phyloP scores from a whole-genome alignment of 1,284 basidiomycete species.

The Meira nashicola region DNA sequence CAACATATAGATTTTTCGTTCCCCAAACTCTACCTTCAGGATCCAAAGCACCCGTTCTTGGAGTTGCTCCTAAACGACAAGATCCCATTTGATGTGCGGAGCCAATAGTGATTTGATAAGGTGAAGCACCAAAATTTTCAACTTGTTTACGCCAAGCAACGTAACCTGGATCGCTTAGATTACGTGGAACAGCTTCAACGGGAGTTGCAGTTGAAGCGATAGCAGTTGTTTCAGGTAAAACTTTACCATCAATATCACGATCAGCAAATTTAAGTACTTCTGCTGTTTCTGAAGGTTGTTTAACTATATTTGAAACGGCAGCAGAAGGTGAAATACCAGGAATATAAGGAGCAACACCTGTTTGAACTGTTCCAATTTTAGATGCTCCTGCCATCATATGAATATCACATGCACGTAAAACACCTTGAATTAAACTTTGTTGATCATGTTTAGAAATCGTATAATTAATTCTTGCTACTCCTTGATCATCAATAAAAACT shows the following conservation, averaged over 20 bases:
- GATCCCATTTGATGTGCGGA: constrained; percentile 55
- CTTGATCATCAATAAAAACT: constrained; percentile 52
- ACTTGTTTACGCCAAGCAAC: constrained; percentile 47
- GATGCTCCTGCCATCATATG: constrained; percentile 55
- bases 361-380: constrained; percentile 53
- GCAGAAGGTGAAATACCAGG: background rate
- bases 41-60: constrained; percentile 52
- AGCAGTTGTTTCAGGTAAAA: constrained; percentile 36
- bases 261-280: too few species aligned
- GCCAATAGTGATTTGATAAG: constrained; percentile 31
- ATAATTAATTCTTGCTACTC: constrained; percentile 54
- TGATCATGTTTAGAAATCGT: constrained; percentile 53
- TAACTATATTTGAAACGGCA: background rate
- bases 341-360: constrained; percentile 41
- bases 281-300: background rate
- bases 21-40: constrained; percentile 55
- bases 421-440: constrained; percentile 51
- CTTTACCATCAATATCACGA: constrained; percentile 9
- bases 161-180: constrained; percentile 39
- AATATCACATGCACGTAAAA: constrained; percentile 53
- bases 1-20: constrained; percentile 55
- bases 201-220: constrained; percentile 38
- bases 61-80: constrained; percentile 53
- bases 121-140: constrained; percentile 26
- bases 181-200: constrained; percentile 32